Percentiles rank a stretch among this genome's conserved stretches.
Conservation (phyloP, 192 early-diverging fungal species). For the Coemansia sp. region DNA sequence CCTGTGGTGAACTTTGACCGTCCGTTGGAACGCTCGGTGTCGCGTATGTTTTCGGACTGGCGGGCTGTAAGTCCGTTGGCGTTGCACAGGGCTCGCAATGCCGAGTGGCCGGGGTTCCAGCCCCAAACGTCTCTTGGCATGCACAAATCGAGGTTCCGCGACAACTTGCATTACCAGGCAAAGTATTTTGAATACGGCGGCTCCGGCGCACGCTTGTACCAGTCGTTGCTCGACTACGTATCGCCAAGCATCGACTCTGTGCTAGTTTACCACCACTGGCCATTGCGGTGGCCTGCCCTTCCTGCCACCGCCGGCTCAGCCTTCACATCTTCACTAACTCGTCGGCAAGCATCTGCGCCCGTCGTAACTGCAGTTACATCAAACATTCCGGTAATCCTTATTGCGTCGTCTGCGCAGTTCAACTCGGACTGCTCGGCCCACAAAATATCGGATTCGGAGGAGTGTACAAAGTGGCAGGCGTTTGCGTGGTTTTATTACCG, state of each 20-base stretch:
- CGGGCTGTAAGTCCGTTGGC: slow-evolving; percentile 52
- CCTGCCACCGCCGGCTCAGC: slow-evolving; percentile 25
- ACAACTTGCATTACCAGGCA: slow-evolving; percentile 56
- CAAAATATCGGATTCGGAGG: slow-evolving; percentile 29
- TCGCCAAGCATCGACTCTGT: slow-evolving; percentile 36
- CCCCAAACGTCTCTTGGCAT: slow-evolving; percentile 32
- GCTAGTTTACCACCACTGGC: slow-evolving; percentile 54
- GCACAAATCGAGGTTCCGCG: slow-evolving; percentile 51
- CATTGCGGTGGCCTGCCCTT: slow-evolving; percentile 54
- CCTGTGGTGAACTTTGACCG: slow-evolving; percentile 36
- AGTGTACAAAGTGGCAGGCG: slow-evolving; percentile 55
- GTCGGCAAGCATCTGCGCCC: neutral
- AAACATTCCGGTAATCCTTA: slow-evolving; percentile 34
- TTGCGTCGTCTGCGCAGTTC: slow-evolving; percentile 46
- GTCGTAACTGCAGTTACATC: slow-evolving; percentile 15
- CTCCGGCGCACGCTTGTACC: slow-evolving; percentile 47
- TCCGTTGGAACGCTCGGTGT: slow-evolving; percentile 21
- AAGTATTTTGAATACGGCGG: slow-evolving; percentile 57
- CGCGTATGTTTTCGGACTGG: slow-evolving; percentile 35
- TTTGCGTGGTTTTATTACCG: slow-evolving; percentile 55
- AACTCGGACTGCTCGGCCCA: slow-evolving; percentile 43
- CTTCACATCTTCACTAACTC: slow-evolving; percentile 6
- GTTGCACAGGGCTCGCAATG: slow-evolving; percentile 46
- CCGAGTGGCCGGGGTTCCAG: slow-evolving; percentile 45
- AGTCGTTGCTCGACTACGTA: slow-evolving; percentile 34